These are phyloP conservation scores for Solanum appendiculatum DNA, from an alignment of 257 asterid genomes.

Conservation along the genomic window DNA sequence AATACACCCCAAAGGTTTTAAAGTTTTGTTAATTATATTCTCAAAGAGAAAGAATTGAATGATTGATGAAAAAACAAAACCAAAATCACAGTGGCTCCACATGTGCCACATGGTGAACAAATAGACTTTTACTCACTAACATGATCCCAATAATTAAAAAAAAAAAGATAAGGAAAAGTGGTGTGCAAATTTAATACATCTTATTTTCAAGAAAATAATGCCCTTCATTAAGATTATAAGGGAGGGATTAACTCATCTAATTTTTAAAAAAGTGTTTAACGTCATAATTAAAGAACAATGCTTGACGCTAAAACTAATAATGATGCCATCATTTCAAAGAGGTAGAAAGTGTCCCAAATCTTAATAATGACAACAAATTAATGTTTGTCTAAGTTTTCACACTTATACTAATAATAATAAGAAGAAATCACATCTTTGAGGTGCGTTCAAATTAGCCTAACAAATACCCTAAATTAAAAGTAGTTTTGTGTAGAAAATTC, in stretches of 20 bases:
- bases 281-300: background rate
- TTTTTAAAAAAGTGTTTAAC: background rate
- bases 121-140: background rate
- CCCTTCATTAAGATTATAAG: background rate
- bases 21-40: background rate
- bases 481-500: background rate
- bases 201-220: background rate
- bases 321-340: background rate
- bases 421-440: too few relatives aligned
- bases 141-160: background rate
- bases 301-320: background rate
- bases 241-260: background rate
- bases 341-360: background rate
- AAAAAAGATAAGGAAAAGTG: background rate
- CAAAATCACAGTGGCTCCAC: constrained; percentile 11
- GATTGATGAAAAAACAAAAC: background rate
- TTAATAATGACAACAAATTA: background rate
- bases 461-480: too few relatives aligned
- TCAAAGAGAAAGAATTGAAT: background rate
- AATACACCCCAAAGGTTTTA: background rate
- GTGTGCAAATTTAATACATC: background rate
- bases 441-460: background rate
- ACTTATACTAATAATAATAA: background rate
- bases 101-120: constrained; percentile 6
- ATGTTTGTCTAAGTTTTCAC: background rate